Base-by-base conservation (phyloP, 208 protist species). In the Trypanosomatidae sp. region DNA sequence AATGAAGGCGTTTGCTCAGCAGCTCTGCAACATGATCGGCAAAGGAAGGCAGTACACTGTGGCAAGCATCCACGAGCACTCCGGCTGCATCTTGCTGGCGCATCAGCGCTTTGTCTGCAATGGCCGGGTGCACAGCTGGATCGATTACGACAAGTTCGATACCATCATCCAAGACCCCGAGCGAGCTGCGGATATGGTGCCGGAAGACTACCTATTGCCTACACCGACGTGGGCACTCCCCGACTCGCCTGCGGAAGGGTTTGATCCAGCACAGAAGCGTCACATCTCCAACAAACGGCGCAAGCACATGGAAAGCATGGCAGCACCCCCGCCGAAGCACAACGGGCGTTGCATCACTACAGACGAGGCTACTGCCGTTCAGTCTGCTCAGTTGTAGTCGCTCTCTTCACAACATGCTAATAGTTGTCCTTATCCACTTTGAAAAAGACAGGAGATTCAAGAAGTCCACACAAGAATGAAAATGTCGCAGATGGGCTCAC, bases 11-110 rank as follows among this genome's bases (percentile, higher is more conserved):
- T 98, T 97, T 71, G 86, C 84, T 10, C 41, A 82, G 60, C 65
- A 82, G 66, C 79, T 98, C 41, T 91, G 84, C 76, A 69, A 79
- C 5, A 68, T 73, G 2, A 80, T 94, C 43, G 79, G 82, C 56
- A 80, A 91, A 65, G 88, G 89, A 82, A 83, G 19, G 70, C 60
- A 65, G 47, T 98, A 97, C 78, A 79, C 76, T 12, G 46, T 97
- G n/a, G 91, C 89, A 2, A 91, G 88, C 50, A 75, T 93, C 33
- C 94, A 98, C 76, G 91, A 97, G 73, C 94, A 98, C 80, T 96
- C 91, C 13, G 91, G 91, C 25, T 98, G 91, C 79, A 81, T 97
- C 41, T 79, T 98, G 15, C 87, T 97, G 28, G 91, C 90, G 0
- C 81, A 94, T 59, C 68, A 74, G 28, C 75, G 83, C 39, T 97